Conservation (phyloP, 192 early-diverging fungal species). For the Linnemannia schmuckeri region DNA sequence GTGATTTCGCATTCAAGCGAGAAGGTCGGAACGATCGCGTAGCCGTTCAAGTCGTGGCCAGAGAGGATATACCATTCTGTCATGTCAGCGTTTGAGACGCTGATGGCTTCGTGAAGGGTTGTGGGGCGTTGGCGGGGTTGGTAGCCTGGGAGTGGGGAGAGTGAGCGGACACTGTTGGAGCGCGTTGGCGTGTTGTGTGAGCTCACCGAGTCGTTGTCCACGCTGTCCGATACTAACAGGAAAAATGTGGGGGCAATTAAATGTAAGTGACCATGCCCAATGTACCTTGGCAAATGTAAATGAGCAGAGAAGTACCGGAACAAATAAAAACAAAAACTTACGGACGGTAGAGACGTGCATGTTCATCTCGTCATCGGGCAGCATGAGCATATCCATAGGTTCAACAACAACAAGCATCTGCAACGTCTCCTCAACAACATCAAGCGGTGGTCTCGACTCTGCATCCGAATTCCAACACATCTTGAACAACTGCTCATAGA, state of each 20-base stretch:
- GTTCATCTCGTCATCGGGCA: conserved; percentile 45
- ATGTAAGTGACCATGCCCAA: background rate
- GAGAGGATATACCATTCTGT: conserved; percentile 52
- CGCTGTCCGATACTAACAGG: conserved; percentile 37
- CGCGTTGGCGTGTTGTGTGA: conserved; percentile 17
- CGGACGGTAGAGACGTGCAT: conserved; percentile 39
- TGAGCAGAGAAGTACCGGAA: background rate
- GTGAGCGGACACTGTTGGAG: conserved; percentile 46
- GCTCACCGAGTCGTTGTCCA: conserved; percentile 42
- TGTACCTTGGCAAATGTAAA: background rate
- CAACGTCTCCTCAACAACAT: conserved; percentile 49
- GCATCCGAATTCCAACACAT: conserved; percentile 52
- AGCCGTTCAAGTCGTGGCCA: conserved; percentile 52
- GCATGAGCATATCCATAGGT: conserved; percentile 56
- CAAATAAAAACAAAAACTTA: conserved; percentile 16
- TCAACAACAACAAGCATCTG: conserved; percentile 54
- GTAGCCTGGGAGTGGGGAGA: conserved; percentile 24
- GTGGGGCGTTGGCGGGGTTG: conserved; percentile 11
- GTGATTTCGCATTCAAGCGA: conserved; percentile 52
- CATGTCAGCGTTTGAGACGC: conserved; percentile 49
- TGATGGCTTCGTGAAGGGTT: conserved; percentile 43
- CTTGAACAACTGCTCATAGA: conserved; percentile 55
- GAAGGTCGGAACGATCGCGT: conserved; percentile 41
- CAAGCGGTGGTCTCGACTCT: conserved; percentile 32
- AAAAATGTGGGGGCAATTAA: background rate